Base-by-base conservation (phyloP, 2,329 filamentous ascomycete genomes). In the Cercospora zeina region DNA sequence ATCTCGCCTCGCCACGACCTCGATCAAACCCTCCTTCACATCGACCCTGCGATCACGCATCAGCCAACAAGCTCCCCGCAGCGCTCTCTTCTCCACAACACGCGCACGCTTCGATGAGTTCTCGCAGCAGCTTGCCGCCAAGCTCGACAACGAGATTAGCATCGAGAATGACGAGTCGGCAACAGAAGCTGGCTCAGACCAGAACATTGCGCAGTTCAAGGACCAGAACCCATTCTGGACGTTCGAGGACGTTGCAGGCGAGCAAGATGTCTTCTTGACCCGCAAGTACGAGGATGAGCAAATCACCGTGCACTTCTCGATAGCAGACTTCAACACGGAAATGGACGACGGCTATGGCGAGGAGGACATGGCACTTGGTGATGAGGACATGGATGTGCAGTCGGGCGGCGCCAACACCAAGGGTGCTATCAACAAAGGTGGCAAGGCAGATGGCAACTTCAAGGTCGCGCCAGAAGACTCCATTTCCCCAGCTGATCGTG, bases 271-370 rank as follows among this genome's bases (percentile, higher is more conserved):
- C 69, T 83, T 89, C 72, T 83, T 99, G 68, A 89, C 87, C 64
- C 89, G 93, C 73, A 88, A 85, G 67, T 93, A 90, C 73, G 90
- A 89, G 72, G 88, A 96, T 66, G 95, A 99, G 82, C 91, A 88
- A 71, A 90, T 93, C 79, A 88, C 88, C 65, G 85, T 96, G 67
- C 86, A 87, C 67, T 96, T 96, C 80, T 91, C 89, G 69, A 90
- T 96, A 72, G 87, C 89, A 69, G 91, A 96, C 76, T 84, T 96
- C 65, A 86, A 90, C 79, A 77, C 72, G 68, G 72, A 66, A 63
- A 73, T 59, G 51, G 78, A 82, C 70, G 83, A 83, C 14, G 79
- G 84, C 65, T 83, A 88, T 65, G 64, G 64, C 19, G 67, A 66
- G 71, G 72, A 65, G 64, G 72, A 76, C 50, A 45, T 53, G 24